These are phyloP conservation scores for Mycosphaerella sp. DNA, from an alignment of 2,329 filamentous ascomycete genomes.

Conservation along the genomic window DNA sequence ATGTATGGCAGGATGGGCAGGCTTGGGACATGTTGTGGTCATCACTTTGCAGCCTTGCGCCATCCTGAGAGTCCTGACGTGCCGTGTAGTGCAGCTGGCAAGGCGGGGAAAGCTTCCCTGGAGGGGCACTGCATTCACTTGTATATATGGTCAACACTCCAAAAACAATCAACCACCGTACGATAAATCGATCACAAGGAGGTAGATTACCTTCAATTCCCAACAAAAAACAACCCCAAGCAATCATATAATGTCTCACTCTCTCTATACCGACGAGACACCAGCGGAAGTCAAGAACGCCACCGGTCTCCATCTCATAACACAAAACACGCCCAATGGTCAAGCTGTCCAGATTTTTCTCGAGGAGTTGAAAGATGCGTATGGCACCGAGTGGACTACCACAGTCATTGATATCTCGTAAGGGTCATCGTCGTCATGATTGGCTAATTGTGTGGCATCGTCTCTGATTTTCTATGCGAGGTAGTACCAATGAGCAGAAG, in stretches of 20 bases:
- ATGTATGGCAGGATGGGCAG: no score
- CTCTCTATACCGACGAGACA: conserved; percentile 42
- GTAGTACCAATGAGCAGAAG: conserved; percentile 50
- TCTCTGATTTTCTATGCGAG: no score
- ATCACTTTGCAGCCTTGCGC: no score
- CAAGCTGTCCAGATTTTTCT: conserved; percentile 50
- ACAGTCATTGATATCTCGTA: conserved; percentile 44
- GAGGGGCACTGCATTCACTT: neutral
- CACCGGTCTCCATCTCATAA: conserved; percentile 50
- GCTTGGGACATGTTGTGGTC: neutral
- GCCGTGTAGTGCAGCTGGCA: neutral
- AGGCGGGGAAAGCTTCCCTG: conserved; percentile 1
- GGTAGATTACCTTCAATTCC: neutral
- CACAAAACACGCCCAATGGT: conserved; percentile 48
- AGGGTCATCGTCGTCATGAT: no score
- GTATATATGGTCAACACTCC: neutral
- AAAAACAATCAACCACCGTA: neutral
- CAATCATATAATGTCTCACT: conserved; percentile 37
- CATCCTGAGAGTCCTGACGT: neutral
- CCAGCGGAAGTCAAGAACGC: conserved; percentile 44
- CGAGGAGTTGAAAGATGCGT: conserved; percentile 49
- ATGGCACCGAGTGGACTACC: conserved; percentile 46
- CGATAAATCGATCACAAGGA: neutral
- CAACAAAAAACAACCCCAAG: no score
- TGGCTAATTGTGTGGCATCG: neutral